Evolutionary conservation across 148 eudicot species (phyloP).

Genomic region (Persicaria maculosa): DNA sequence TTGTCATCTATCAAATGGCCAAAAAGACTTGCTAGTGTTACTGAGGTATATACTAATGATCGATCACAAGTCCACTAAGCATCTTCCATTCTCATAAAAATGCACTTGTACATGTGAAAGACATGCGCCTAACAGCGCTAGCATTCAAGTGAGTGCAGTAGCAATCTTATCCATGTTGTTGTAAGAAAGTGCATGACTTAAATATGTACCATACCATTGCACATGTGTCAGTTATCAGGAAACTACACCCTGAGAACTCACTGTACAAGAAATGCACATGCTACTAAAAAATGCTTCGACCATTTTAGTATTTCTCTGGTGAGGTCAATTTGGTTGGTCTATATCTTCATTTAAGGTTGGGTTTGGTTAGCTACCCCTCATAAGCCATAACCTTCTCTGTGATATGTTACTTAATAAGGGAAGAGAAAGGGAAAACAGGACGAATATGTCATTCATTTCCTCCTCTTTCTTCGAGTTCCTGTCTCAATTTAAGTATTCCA

Average conservation of each 20-base stretch:
- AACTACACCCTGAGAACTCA: not conserved
- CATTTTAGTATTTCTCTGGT: not conserved
- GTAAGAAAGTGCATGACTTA: not conserved
- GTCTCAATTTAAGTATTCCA: not conserved
- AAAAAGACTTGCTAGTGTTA: not conserved
- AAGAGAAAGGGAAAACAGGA: not conserved
- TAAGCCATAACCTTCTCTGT: not conserved
- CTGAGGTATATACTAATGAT: not conserved
- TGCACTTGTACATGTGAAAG: not conserved
- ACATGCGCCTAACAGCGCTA: not conserved
- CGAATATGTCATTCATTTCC: not conserved
- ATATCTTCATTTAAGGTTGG: not conserved
- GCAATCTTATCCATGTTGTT: not conserved
- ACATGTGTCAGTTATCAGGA: not conserved
- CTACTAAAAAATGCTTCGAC: not conserved
- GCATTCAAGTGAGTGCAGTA: not conserved
- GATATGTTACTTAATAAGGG: not conserved
- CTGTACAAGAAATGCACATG: not conserved
- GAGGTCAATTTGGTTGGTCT: not conserved
- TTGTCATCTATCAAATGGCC: not conserved
- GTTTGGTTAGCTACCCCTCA: not conserved
- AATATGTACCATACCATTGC: not conserved
- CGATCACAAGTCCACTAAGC: not conserved
- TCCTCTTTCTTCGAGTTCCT: not conserved
- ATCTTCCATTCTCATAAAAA: not conserved